Percentiles rank a stretch among this genome's conserved stretches.
Conservation (phyloP, 305 asterid genomes). For the Rubia balearica region DNA sequence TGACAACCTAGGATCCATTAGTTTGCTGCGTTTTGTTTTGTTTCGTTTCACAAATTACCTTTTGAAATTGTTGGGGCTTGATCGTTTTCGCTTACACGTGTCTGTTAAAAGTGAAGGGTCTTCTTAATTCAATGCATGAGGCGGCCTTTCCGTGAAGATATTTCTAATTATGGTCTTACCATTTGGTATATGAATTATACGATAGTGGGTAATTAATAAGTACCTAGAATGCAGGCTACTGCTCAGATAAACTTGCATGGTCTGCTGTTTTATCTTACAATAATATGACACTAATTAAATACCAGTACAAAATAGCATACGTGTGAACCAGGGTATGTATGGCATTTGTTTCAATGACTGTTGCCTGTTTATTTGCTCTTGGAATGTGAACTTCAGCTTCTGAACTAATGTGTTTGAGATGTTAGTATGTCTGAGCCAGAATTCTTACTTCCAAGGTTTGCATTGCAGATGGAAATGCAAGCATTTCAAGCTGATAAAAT, state of each 20-base stretch:
- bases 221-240: background rate
- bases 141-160: background rate
- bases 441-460: background rate
- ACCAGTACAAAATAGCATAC: background rate
- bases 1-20: background rate
- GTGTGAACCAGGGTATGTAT: background rate
- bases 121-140: background rate
- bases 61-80: background rate
- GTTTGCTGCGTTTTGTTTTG: background rate
- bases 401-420: background rate
- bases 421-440: background rate
- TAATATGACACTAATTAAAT: background rate
- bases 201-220: too few relatives aligned
- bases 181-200: background rate
- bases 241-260: conserved; percentile 3
- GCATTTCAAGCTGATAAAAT: conserved; percentile 24
- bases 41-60: background rate
- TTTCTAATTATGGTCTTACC: background rate
- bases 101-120: background rate
- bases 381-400: background rate
- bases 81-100: background rate
- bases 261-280: background rate
- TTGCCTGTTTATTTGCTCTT: background rate
- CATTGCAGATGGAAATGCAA: conserved; percentile 42
- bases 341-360: background rate